Percentiles rank a stretch among this genome's conserved stretches.
These are phyloP conservation scores for Cordyceps fumosorosea DNA, from an alignment of 2,329 filamentous ascomycete species.

Conservation along the genomic window DNA sequence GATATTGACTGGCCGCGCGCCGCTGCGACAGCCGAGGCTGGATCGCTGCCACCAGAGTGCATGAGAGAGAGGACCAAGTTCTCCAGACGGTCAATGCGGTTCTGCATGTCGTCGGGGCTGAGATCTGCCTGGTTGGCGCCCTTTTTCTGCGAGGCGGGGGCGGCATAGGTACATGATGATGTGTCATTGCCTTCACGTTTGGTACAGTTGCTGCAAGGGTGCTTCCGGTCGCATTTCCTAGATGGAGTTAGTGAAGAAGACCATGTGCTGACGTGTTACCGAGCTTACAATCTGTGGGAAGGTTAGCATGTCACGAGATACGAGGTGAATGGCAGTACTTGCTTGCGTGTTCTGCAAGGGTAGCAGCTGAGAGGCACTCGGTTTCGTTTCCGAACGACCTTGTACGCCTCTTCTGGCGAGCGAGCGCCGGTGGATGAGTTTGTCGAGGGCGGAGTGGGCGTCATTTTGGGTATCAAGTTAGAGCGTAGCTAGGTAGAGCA, in stretches of 20 bases:
- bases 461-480: slow-evolving; percentile 41
- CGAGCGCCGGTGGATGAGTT: slow-evolving; percentile 68
- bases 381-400: slow-evolving; percentile 87
- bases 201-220: slow-evolving; percentile 90
- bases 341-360: slow-evolving; percentile 89
- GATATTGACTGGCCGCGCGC: slow-evolving; percentile 29
- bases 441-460: slow-evolving; percentile 70
- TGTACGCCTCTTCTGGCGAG: slow-evolving; percentile 80
- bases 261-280: slow-evolving; percentile 4
- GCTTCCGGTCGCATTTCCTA: slow-evolving; percentile 86
- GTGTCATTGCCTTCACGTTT: slow-evolving; percentile 82
- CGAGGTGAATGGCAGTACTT: slow-evolving; percentile 26
- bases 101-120: slow-evolving; percentile 93
- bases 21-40: slow-evolving; percentile 32
- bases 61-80: slow-evolving; percentile 87
- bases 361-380: slow-evolving; percentile 86
- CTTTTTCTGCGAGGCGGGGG: slow-evolving; percentile 65
- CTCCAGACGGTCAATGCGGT: slow-evolving; percentile 91
- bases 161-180: slow-evolving; percentile 77
- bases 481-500: neutral
- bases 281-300: slow-evolving; percentile 30
- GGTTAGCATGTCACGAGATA: slow-evolving; percentile 15
- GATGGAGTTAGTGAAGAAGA: slow-evolving; percentile 25
- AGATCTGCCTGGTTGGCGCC: slow-evolving; percentile 54
- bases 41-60: slow-evolving; percentile 66